Percentiles rank a stretch among this genome's conserved stretches.
These are phyloP conservation scores for Sphagnum magellanicum DNA, from an alignment of 228 moss, liverwort and hornwort species.

Conservation along the genomic window DNA sequence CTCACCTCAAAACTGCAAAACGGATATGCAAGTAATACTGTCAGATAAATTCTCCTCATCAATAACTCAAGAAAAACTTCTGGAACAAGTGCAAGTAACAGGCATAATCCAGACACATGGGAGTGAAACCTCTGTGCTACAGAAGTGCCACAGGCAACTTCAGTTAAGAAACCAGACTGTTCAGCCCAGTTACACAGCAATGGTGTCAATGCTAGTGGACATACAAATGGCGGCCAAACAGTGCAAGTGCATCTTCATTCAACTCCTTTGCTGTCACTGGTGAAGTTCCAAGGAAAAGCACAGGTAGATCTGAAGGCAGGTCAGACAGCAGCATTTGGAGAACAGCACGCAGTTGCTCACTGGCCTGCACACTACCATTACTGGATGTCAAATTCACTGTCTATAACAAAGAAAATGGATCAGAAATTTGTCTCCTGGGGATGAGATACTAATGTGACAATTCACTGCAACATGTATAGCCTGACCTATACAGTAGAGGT, in stretches of 20 bases:
- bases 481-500: background rate
- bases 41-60: background rate
- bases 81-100: no score
- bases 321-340: conserved; percentile 70
- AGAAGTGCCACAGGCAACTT: no score
- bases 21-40: background rate
- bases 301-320: conserved; percentile 74
- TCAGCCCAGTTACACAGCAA: no score
- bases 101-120: background rate
- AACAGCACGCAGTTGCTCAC: conserved; percentile 72
- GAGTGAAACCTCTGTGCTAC: no score
- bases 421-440: background rate
- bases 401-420: background rate
- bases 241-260: conserved; percentile 37
- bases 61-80: background rate
- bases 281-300: conserved; percentile 68
- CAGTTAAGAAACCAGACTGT: no score
- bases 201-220: background rate
- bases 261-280: conserved; percentile 56
- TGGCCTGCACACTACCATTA: conserved; percentile 30
- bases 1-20: conserved; percentile 51
- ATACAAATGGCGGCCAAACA: conserved; percentile 58
- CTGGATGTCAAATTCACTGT: background rate
- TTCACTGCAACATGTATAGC: no score
- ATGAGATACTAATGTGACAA: background rate